A percentile compares a stretch with the other conserved stretches of the same genome.
phyloP scores from a whole-genome alignment of 2,329 filamentous ascomycete genomes.

The Apiospora phragmitis region DNA sequence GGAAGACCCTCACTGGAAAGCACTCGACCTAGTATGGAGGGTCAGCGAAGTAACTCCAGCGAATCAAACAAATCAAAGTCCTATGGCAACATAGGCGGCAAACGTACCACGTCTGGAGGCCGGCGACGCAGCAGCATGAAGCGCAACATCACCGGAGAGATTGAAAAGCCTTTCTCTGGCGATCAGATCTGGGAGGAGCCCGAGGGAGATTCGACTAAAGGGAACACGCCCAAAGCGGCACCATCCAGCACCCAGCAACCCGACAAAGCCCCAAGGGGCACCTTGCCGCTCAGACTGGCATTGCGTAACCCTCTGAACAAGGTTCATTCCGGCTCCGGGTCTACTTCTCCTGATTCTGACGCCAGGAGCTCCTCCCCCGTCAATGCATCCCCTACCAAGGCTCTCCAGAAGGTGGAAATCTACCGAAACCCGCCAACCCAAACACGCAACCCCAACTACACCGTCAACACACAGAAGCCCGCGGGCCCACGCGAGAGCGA shows the following conservation, averaged over 20 bases:
- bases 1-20: constrained; percentile 35
- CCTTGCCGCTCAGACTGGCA: constrained; percentile 55
- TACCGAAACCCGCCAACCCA: constrained; percentile 82
- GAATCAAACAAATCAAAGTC: constrained; percentile 23
- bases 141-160: constrained; percentile 70
- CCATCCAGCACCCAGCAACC: neutral
- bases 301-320: constrained; percentile 66
- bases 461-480: constrained; percentile 55
- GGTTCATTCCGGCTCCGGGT: constrained; percentile 51
- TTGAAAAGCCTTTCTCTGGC: constrained; percentile 67
- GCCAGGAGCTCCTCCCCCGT: constrained; percentile 24
- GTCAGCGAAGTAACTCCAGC: constrained; percentile 23
- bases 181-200: constrained; percentile 92
- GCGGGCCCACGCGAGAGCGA: constrained; percentile 35
- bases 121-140: constrained; percentile 66
- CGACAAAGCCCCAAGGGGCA: constrained; percentile 23
- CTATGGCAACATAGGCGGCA: neutral
- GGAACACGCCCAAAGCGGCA: constrained; percentile 5
- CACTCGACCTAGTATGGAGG: constrained; percentile 34
- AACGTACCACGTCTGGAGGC: constrained; percentile 37
- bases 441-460: constrained; percentile 80
- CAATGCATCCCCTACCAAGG: constrained; percentile 40
- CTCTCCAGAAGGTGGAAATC: constrained; percentile 66
- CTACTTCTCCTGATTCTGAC: neutral
- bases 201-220: constrained; percentile 43